These are phyloP conservation scores for Halophytophthora polymorphica DNA, from an alignment of 352 stramenopile species.

Conservation along the genomic window DNA sequence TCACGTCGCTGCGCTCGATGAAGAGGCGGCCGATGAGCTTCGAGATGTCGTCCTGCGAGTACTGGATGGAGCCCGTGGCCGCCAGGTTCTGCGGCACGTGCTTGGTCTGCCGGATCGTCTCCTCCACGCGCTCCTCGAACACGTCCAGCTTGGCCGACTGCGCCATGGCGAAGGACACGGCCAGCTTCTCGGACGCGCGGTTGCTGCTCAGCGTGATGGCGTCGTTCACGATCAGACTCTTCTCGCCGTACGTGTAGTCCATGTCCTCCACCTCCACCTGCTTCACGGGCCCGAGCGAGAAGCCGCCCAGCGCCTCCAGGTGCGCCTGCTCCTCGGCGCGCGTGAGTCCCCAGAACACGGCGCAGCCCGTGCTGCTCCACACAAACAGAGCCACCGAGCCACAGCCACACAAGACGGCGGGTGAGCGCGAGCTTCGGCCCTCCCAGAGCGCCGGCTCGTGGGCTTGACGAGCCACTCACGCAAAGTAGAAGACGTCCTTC, in stretches of 20 bases:
- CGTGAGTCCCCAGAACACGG: conserved; percentile 89
- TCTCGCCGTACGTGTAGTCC: conserved; percentile 82
- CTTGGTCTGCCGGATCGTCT: conserved; percentile 85
- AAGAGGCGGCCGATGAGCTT: conserved; percentile 90
- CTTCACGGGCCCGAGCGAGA: conserved; percentile 69
- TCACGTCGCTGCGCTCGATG: conserved; percentile 91
- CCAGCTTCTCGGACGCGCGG: conserved; percentile 87
- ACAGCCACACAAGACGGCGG: not conserved
- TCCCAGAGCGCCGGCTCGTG: no score
- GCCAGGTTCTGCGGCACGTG: conserved; percentile 89
- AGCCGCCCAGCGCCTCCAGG: conserved; percentile 51
- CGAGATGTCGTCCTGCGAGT: conserved; percentile 89
- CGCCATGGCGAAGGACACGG: conserved; percentile 90
- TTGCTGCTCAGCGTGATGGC: conserved; percentile 82
- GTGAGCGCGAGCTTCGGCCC: no score
- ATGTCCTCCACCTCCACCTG: conserved; percentile 89
- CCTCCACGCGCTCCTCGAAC: conserved; percentile 89
- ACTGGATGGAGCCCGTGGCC: conserved; percentile 85
- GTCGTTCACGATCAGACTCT: conserved; percentile 74
- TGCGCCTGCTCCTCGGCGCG: conserved; percentile 79
- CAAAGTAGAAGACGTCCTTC: conserved; percentile 87
- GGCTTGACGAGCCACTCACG: conserved; percentile 25
- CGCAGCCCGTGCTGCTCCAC: conserved; percentile 64
- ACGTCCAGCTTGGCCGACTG: conserved; percentile 93
- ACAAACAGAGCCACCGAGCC: not conserved